Conservation (phyloP, 352 stramenopile species). For the Phytopythium vexans region DNA sequence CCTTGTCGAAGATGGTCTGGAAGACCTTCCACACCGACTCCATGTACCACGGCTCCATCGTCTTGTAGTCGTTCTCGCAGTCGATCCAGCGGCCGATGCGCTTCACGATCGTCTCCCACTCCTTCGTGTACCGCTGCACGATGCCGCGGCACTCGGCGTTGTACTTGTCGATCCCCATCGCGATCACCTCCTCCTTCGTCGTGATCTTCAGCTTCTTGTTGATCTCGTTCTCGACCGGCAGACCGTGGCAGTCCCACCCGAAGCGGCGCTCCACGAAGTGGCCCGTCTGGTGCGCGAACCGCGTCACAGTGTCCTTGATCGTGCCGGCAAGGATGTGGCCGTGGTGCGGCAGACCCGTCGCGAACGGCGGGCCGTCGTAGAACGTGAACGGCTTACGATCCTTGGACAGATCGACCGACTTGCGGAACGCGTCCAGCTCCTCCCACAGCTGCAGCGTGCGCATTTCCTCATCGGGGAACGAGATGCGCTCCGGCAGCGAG, state of each 20-base stretch:
- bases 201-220: constrained; percentile 99
- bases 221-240: constrained; percentile 99
- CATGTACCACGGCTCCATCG: constrained; percentile 99
- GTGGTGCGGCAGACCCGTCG: constrained; percentile 98
- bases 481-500: constrained; percentile 84
- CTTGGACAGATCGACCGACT: constrained; percentile 90
- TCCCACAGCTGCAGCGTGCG: constrained; percentile 82
- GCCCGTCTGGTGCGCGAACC: constrained; percentile 98
- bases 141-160: constrained; percentile 98
- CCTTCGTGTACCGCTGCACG: constrained; percentile 97
- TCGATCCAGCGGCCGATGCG: constrained; percentile 99
- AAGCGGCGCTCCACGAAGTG: constrained; percentile 97
- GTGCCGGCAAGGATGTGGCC: constrained; percentile 98
- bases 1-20: constrained; percentile 97
- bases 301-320: constrained; percentile 99
- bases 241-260: constrained; percentile 99
- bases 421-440: constrained; percentile 88
- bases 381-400: constrained; percentile 97
- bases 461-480: constrained; percentile 80
- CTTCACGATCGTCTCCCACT: constrained; percentile 98
- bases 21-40: constrained; percentile 99
- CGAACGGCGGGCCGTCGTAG: constrained; percentile 99
- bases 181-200: constrained; percentile 96
- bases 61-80: constrained; percentile 99
- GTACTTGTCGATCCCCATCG: constrained; percentile 98